Evolutionary conservation across 805 yeast species (phyloP).

Genomic region (Candida adriatica): DNA sequence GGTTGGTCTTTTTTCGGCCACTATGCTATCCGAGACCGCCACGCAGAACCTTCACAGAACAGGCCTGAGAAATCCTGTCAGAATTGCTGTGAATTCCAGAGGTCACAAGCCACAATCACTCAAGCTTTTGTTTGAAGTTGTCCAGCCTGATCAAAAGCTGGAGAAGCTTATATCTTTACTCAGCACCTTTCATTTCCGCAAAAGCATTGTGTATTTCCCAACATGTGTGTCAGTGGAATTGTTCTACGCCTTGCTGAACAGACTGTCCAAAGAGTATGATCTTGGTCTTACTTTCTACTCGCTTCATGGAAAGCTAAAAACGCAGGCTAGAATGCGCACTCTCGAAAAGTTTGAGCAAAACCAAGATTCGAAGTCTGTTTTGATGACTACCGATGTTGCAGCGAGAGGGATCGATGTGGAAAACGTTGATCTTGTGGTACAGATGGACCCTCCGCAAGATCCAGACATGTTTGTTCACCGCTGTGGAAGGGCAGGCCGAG

Average conservation of each 20-base stretch:
- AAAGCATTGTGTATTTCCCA: constrained; percentile 87
- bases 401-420: constrained; percentile 96
- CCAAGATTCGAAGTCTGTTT: constrained; percentile 41
- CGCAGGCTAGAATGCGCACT: constrained; percentile 72
- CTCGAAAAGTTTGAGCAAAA: constrained; percentile 42
- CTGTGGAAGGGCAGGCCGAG: constrained; percentile 94
- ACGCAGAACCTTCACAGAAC: constrained; percentile 73
- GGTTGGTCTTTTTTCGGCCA: constrained; percentile 92
- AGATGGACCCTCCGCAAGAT: constrained; percentile 90
- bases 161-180: constrained; percentile 50
- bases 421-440: constrained; percentile 90
- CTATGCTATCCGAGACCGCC: constrained; percentile 62
- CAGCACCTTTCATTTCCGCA: constrained; percentile 51
- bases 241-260: constrained; percentile 53
- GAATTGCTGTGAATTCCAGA: constrained; percentile 64
- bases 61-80: constrained; percentile 91
- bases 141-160: constrained; percentile 56
- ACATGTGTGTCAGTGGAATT: constrained; percentile 81
- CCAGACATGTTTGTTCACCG: constrained; percentile 89
- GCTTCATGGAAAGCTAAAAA: constrained; percentile 85
- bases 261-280: constrained; percentile 26
- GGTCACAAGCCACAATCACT: constrained; percentile 54
- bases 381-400: constrained; percentile 96
- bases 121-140: constrained; percentile 50
- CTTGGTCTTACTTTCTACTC: constrained; percentile 49